Percentiles rank a stretch among this genome's conserved stretches.
Conservation (phyloP, 345 rosid genomes). For the Orychophragmus violaceus region DNA sequence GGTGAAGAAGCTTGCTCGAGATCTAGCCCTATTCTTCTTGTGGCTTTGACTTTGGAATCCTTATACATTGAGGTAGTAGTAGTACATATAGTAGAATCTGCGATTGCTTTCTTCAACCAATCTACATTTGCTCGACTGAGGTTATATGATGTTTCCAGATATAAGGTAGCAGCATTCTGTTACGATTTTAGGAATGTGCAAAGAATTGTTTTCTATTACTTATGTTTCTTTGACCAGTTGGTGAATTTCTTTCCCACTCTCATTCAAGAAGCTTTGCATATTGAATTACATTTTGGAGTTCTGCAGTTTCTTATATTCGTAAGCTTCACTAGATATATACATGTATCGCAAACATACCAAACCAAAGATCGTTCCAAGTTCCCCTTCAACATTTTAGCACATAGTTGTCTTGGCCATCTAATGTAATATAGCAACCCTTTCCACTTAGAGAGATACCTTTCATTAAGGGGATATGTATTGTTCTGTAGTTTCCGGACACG, state of each 20-base stretch:
- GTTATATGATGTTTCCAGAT: slow-evolving; percentile 5
- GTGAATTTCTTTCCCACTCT: slow-evolving; percentile 6
- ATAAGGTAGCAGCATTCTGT: not conserved
- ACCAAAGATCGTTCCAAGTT: not conserved
- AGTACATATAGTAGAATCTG: slow-evolving; percentile 28
- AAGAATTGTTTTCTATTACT: slow-evolving; percentile 8
- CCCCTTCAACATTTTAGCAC: not conserved
- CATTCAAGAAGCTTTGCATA: slow-evolving; percentile 1
- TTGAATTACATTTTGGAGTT: not conserved
- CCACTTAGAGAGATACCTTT: not conserved
- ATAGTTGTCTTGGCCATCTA: not conserved
- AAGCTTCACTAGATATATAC: not conserved
- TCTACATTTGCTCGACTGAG: slow-evolving; percentile 11
- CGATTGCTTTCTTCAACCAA: slow-evolving; percentile 1
- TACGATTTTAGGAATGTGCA: slow-evolving; percentile 8
- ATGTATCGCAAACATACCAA: not conserved
- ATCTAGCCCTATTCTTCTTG: not conserved
- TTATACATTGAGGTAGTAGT: slow-evolving; percentile 32
- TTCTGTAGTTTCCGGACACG: not conserved
- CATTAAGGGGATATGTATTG: not conserved
- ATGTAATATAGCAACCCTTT: not conserved
- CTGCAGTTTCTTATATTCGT: not conserved
- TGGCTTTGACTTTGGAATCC: not conserved
- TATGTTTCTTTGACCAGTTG: slow-evolving; percentile 12
- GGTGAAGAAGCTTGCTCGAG: slow-evolving; percentile 9